Conservation (phyloP, 2,329 filamentous ascomycete genomes). For the Phyllosticta citrichinensis region DNA sequence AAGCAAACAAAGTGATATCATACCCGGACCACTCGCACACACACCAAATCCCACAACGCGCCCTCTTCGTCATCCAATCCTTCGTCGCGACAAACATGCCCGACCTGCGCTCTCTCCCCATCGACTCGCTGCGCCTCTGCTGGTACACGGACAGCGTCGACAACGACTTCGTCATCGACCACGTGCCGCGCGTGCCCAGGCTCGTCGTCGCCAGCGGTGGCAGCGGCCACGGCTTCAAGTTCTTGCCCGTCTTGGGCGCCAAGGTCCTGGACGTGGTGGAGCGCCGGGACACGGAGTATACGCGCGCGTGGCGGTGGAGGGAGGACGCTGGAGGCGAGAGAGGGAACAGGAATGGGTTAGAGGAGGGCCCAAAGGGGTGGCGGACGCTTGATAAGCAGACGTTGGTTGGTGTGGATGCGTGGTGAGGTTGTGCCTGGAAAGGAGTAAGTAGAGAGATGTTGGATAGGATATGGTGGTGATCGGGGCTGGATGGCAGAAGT, state of each 20-base stretch:
- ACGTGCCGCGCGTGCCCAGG: slow-evolving; percentile 13
- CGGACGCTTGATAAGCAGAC: slow-evolving; percentile 19
- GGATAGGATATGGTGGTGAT: too few species aligned
- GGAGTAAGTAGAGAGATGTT: neutral
- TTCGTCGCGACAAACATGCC: slow-evolving; percentile 36
- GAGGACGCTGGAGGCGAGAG: slow-evolving; percentile 6
- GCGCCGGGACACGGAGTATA: slow-evolving; percentile 12
- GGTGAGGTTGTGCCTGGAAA: neutral
- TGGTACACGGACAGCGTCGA: slow-evolving; percentile 18
- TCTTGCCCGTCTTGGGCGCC: slow-evolving; percentile 20
- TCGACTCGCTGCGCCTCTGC: slow-evolving; percentile 9
- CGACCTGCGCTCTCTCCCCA: slow-evolving; percentile 26
- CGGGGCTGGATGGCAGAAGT: too few species aligned
- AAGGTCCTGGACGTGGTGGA: slow-evolving; percentile 20
- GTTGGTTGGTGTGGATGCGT: slow-evolving; percentile 14
- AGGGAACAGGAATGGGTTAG: slow-evolving; percentile 18
- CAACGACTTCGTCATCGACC: slow-evolving; percentile 19
- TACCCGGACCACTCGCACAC: neutral
- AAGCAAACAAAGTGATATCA: neutral
- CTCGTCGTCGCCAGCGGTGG: slow-evolving; percentile 23
- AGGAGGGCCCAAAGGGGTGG: slow-evolving; percentile 20
- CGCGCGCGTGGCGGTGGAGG: slow-evolving; percentile 14
- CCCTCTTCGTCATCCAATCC: slow-evolving; percentile 17
- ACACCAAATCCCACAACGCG: slow-evolving; percentile 15
- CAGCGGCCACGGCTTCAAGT: slow-evolving; percentile 25